Conservation (phyloP, 305 asterid genomes). For the Fraxinus xanthoxyloides region DNA sequence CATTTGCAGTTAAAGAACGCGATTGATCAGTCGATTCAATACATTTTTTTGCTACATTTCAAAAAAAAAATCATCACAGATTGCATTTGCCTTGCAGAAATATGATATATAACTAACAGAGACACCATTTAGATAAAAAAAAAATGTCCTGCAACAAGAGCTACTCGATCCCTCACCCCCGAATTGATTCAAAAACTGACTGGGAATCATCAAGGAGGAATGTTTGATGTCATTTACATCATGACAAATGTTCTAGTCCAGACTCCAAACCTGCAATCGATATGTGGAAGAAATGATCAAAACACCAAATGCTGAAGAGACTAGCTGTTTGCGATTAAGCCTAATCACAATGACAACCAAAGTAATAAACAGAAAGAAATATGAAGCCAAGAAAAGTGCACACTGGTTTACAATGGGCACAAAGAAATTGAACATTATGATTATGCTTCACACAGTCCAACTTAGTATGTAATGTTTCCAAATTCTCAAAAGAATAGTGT, state of each 20-base stretch:
- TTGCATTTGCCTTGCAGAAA: neutral
- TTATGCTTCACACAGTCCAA: neutral
- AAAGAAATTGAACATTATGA: neutral
- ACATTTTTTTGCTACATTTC: neutral
- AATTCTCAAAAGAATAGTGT: neutral
- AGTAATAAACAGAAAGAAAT: neutral
- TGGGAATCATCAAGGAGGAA: neutral
- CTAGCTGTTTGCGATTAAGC: neutral
- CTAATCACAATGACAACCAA: neutral
- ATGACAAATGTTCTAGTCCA: slow-evolving; percentile 31
- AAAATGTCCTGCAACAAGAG: neutral
- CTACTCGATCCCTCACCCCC: neutral
- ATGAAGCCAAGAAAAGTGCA: neutral
- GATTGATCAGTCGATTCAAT: neutral
- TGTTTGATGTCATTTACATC: neutral
- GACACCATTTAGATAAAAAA: neutral
- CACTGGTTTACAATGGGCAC: neutral
- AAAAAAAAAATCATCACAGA: neutral
- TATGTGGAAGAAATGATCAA: neutral
- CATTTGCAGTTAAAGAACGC: neutral
- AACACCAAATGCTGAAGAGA: neutral
- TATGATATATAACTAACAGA: neutral
- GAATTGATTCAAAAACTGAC: neutral
- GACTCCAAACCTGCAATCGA: slow-evolving; percentile 51
- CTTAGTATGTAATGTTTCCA: neutral